Conservation (phyloP, 495 filamentous ascomycete species). For the Trichoderma orchidacearum region DNA sequence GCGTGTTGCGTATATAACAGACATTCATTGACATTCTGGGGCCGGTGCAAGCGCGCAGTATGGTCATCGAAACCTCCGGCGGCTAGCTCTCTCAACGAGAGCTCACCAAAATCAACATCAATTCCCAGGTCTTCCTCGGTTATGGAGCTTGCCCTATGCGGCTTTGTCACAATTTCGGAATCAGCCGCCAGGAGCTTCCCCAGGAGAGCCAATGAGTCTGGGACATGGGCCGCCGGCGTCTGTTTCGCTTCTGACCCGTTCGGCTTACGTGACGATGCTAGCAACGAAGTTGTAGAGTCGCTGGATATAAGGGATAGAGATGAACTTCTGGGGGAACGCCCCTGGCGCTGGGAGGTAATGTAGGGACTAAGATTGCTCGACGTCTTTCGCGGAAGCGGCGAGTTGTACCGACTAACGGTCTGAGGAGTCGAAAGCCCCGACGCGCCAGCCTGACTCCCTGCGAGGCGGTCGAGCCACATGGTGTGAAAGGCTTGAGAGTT, state of each 20-base stretch:
- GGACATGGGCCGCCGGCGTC: slow-evolving; percentile 33
- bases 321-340: slow-evolving; percentile 44
- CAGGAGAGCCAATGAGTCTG: slow-evolving; percentile 63
- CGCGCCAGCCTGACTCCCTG: slow-evolving; percentile 34
- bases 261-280: slow-evolving; percentile 41
- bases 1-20: slow-evolving; percentile 7
- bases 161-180: slow-evolving; percentile 11
- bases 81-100: slow-evolving; percentile 63
- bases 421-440: slow-evolving; percentile 32
- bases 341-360: slow-evolving; percentile 41
- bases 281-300: slow-evolving; percentile 61
- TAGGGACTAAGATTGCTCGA: slow-evolving; percentile 42
- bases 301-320: slow-evolving; percentile 53
- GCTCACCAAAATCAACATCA: slow-evolving; percentile 65
- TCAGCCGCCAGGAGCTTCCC: slow-evolving; percentile 51
- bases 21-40: slow-evolving; percentile 45
- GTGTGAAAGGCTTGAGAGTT: slow-evolving; percentile 5
- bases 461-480: slow-evolving; percentile 87
- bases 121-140: slow-evolving; percentile 26
- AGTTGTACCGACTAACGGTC: slow-evolving; percentile 49
- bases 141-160: slow-evolving; percentile 12
- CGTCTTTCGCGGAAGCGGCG: slow-evolving; percentile 53
- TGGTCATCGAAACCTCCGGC: slow-evolving; percentile 23
- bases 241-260: slow-evolving; percentile 57
- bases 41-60: neutral